Percentiles rank a stretch among this genome's conserved stretches.
phyloP scores from a whole-genome alignment of 2,329 filamentous ascomycete genomes.

The Pseudovirgaria hyperparasitica region DNA sequence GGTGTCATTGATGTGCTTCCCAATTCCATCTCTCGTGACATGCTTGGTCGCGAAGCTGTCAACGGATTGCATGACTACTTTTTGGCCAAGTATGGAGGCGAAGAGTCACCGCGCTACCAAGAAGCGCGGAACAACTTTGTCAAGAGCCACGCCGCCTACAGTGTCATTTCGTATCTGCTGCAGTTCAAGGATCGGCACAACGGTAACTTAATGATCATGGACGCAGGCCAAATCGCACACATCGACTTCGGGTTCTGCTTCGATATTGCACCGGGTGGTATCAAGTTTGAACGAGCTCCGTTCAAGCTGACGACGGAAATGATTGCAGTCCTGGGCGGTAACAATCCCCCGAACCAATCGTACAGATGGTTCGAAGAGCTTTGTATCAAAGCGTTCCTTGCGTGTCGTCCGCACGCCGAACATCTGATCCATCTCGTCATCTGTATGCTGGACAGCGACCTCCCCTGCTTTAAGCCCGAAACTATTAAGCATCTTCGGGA shows the following conservation, averaged over 20 bases:
- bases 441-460: conserved; percentile 88
- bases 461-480: conserved; percentile 97
- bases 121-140: conserved; percentile 94
- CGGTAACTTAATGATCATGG: conserved; percentile 99
- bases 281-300: conserved; percentile 93
- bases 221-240: conserved; percentile 91
- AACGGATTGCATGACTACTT: conserved; percentile 99
- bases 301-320: conserved; percentile 98
- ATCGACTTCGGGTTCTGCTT: conserved; percentile 99
- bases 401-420: conserved; percentile 71
- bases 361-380: conserved; percentile 97
- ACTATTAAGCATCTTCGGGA: conserved; percentile 87
- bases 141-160: conserved; percentile 98
- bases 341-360: conserved; percentile 64
- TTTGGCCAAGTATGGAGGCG: conserved; percentile 89
- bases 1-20: conserved; percentile 97
- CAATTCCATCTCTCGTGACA: conserved; percentile 95
- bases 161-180: conserved; percentile 86
- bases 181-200: conserved; percentile 99
- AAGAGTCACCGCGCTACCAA: conserved; percentile 90
- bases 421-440: conserved; percentile 83
- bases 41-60: conserved; percentile 94
- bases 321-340: conserved; percentile 95
- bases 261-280: conserved; percentile 91
- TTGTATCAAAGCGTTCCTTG: conserved; percentile 89